These are phyloP conservation scores for Psilocybe sp. DNA, from an alignment of 768 basidiomycete species.

Conservation along the genomic window DNA sequence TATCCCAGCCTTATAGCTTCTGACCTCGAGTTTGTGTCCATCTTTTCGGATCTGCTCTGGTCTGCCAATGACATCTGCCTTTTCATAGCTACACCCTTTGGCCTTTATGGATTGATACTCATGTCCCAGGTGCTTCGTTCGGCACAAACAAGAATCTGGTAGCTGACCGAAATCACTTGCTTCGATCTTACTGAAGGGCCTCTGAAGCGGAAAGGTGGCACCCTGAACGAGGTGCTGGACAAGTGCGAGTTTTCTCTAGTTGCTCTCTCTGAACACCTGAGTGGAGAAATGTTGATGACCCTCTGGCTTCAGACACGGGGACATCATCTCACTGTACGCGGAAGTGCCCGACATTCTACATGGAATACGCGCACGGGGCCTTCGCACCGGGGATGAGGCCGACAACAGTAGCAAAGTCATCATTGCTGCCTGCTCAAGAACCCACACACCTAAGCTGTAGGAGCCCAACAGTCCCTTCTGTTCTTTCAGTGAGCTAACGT, in stretches of 20 bases:
- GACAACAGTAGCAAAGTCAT: conserved; percentile 19
- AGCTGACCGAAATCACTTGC: background rate
- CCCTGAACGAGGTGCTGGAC: conserved; percentile 50
- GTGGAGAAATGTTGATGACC: background rate
- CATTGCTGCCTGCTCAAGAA: conserved; percentile 76
- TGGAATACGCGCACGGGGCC: conserved; percentile 34
- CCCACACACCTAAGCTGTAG: conserved; percentile 65
- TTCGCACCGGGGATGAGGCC: conserved; percentile 26
- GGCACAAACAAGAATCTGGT: too few relatives aligned
- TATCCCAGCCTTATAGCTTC: conserved; percentile 70
- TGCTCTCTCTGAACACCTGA: background rate
- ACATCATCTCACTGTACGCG: conserved; percentile 65
- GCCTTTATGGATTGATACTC: conserved; percentile 86
- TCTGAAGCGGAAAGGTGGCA: conserved; percentile 43
- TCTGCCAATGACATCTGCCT: background rate
- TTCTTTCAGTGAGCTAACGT: background rate
- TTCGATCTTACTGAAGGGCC: conserved; percentile 37
- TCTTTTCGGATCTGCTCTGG: conserved; percentile 4
- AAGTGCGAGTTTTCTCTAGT: conserved; percentile 23
- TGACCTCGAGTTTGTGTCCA: conserved; percentile 66
- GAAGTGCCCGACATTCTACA: conserved; percentile 77
- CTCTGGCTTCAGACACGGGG: conserved; percentile 41
- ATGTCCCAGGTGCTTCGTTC: conserved; percentile 47
- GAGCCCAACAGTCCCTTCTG: conserved; percentile 19
- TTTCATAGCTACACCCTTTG: conserved; percentile 73